phyloP scores from a whole-genome alignment of 306 rosid species.

The Prunus davidiana region DNA sequence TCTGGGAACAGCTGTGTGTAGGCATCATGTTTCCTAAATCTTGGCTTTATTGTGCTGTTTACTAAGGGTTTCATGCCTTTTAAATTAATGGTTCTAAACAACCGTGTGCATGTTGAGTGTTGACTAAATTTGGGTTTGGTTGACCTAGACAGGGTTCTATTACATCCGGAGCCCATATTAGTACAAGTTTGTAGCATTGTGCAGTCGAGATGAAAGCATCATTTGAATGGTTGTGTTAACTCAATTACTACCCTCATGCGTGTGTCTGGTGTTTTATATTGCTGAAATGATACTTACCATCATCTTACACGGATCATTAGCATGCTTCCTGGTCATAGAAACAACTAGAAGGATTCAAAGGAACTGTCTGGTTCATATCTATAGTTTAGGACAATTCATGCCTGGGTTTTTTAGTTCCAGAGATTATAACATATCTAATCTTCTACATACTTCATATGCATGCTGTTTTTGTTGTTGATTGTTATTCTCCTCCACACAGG shows the following conservation, averaged over 20 bases:
- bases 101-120: not conserved
- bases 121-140: not conserved
- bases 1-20: not conserved
- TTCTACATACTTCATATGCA: not conserved
- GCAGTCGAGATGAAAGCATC: not conserved
- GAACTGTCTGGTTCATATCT: not conserved
- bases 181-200: not conserved
- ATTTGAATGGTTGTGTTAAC: not conserved
- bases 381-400: not conserved
- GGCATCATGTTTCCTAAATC: not conserved
- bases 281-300: not conserved
- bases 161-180: not conserved
- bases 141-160: not conserved
- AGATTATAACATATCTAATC: not conserved
- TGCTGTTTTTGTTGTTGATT: constrained; percentile 11
- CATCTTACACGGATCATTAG: not conserved
- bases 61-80: not conserved
- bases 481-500: constrained; percentile 41
- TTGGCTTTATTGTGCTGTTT: not conserved
- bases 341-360: not conserved
- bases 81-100: not conserved
- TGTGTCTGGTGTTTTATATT: not conserved
- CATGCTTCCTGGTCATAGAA: not conserved
- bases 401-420: not conserved
- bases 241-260: not conserved